A percentile compares a stretch with the other conserved stretches of the same genome.
These are phyloP conservation scores for Pilasporangium apinafurcum DNA, from an alignment of 352 stramenopile species.

Conservation along the genomic window DNA sequence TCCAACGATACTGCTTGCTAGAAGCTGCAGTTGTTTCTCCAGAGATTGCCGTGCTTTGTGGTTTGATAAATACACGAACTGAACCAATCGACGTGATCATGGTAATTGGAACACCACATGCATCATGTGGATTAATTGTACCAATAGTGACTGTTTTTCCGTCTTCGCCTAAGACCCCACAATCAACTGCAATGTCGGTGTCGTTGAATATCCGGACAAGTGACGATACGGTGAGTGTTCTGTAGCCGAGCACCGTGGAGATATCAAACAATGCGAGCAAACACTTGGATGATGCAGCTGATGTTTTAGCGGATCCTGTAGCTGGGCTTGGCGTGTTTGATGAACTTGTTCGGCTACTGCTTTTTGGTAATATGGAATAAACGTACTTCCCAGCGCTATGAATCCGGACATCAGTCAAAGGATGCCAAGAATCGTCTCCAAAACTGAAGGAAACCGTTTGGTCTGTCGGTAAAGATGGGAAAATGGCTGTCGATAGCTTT, in stretches of 20 bases:
- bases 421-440: slow-evolving; percentile 63
- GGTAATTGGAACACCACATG: slow-evolving; percentile 59
- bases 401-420: slow-evolving; percentile 71
- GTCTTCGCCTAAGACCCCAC: slow-evolving; percentile 46
- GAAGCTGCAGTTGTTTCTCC: background rate
- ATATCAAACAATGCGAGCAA: slow-evolving; percentile 74
- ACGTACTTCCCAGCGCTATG: slow-evolving; percentile 73
- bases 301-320: no score
- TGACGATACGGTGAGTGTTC: slow-evolving; percentile 77
- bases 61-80: slow-evolving; percentile 59
- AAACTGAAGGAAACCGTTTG: slow-evolving; percentile 75
- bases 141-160: slow-evolving; percentile 55
- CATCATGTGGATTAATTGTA: slow-evolving; percentile 53
- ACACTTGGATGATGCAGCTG: slow-evolving; percentile 11
- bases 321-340: background rate
- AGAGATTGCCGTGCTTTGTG: slow-evolving; percentile 15
- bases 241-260: slow-evolving; percentile 53
- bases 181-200: slow-evolving; percentile 44
- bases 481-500: slow-evolving; percentile 63
- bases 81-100: slow-evolving; percentile 47
- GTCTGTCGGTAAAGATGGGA: slow-evolving; percentile 58
- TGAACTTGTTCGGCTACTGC: background rate
- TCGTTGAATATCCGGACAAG: slow-evolving; percentile 79
- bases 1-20: slow-evolving; percentile 62
- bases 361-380: slow-evolving; percentile 46